phyloP scores from a whole-genome alignment of 2,329 filamentous ascomycete species.

The Biscogniauxia marginata region DNA sequence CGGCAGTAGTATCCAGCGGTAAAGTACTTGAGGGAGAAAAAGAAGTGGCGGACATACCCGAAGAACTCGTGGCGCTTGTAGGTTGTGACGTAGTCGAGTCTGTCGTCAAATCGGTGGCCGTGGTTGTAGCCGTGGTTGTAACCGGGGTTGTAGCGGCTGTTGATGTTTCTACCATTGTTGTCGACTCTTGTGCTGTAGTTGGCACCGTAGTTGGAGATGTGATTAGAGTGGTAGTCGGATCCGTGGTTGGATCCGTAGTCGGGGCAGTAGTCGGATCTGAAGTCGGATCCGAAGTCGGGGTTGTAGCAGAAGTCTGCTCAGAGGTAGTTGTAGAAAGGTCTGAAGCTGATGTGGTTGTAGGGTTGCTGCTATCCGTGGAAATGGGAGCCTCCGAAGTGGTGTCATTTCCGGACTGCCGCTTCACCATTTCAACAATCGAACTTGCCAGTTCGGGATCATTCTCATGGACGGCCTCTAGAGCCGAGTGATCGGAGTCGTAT shows the following conservation, averaged over 20 bases:
- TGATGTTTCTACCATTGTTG: not conserved
- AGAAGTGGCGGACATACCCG: conserved; percentile 16
- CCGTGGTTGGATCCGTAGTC: conserved; percentile 1
- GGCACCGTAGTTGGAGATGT: not conserved
- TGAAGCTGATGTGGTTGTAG: conserved; percentile 10
- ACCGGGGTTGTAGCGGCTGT: not conserved
- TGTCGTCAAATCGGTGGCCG: not conserved
- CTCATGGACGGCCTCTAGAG: conserved; percentile 61
- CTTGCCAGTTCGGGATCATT: conserved; percentile 62
- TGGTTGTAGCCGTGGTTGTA: not conserved
- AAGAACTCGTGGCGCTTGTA: conserved; percentile 14
- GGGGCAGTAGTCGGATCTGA: not conserved
- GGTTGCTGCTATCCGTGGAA: conserved; percentile 10
- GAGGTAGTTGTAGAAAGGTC: conserved; percentile 11
- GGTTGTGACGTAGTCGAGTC: not conserved
- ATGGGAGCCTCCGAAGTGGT: conserved; percentile 27
- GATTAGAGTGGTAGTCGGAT: not conserved
- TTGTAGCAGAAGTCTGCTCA: conserved; percentile 14
- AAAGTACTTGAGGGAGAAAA: conserved; percentile 8
- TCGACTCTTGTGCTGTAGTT: not conserved
- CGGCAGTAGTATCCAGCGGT: conserved; percentile 3
- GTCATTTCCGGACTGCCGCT: conserved; percentile 49
- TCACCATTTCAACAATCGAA: conserved; percentile 62
- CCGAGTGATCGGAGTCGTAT: conserved; percentile 62
- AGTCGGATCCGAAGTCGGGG: not conserved